Conservation (phyloP, 2,329 filamentous ascomycete genomes). For the Talaromyces sp. region DNA sequence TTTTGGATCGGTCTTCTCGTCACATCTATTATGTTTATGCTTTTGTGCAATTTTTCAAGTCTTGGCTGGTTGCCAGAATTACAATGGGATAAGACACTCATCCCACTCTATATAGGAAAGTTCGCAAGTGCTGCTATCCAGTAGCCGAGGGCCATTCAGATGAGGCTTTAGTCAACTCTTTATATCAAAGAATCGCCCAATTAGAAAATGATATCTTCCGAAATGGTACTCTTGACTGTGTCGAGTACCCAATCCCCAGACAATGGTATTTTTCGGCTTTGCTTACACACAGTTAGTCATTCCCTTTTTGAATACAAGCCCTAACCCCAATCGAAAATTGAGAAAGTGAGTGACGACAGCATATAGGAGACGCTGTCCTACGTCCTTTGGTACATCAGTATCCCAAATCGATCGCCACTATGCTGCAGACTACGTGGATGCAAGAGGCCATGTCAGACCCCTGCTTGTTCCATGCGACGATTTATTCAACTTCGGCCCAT, state of each 20-base stretch:
- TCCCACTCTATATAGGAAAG: slow-evolving; percentile 5
- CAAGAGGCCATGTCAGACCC: slow-evolving; percentile 6
- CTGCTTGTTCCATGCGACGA: slow-evolving; percentile 11
- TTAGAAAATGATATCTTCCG: not conserved
- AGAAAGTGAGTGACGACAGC: not conserved
- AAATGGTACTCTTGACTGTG: not conserved
- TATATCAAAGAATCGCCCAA: slow-evolving; percentile 13
- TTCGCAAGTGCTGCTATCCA: slow-evolving; percentile 14
- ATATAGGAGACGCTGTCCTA: not conserved
- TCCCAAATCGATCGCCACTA: slow-evolving; percentile 6
- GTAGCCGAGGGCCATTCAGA: slow-evolving; percentile 1
- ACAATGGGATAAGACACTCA: not conserved
- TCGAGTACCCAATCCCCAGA: slow-evolving; percentile 5
- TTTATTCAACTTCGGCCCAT: slow-evolving; percentile 8
- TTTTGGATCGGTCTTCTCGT: not conserved
- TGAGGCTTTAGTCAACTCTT: slow-evolving; percentile 10
- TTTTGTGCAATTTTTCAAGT: not conserved
- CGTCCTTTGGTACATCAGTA: not conserved
- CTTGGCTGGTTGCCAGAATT: not conserved
- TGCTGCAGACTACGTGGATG: slow-evolving; percentile 11
- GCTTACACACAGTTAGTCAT: not conserved
- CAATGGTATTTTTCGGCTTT: slow-evolving; percentile 12
- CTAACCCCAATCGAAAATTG: not conserved
- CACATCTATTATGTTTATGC: not conserved
- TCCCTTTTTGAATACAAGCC: not conserved